Evolutionary conservation across 495 filamentous ascomycete genomes (phyloP).

Genomic region (Talaromyces thailandensis): DNA sequence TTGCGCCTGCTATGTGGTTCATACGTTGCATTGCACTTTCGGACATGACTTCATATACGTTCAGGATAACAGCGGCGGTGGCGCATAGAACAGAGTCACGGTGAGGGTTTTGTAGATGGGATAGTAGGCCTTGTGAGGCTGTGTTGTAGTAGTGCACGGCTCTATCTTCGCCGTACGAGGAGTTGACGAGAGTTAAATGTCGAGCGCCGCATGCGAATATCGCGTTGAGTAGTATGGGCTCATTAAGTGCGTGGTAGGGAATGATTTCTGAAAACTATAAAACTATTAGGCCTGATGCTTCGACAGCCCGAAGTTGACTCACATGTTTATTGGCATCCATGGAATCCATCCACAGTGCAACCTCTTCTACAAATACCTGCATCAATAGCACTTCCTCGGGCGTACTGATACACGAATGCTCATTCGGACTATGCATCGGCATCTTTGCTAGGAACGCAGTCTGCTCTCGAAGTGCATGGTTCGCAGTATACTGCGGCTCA

Average conservation of each 20-base stretch:
- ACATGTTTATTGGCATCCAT: constrained; percentile 81
- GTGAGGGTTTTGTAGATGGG: constrained; percentile 67
- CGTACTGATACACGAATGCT: constrained; percentile 51
- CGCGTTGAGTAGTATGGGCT: constrained; percentile 88
- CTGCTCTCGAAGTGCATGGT: constrained; percentile 20
- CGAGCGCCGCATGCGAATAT: constrained; percentile 83
- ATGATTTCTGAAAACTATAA: constrained; percentile 66
- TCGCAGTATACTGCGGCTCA: constrained; percentile 20
- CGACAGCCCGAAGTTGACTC: constrained; percentile 14
- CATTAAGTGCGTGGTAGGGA: constrained; percentile 69
- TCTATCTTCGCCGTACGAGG: constrained; percentile 64
- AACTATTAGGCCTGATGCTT: neutral
- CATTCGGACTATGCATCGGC: constrained; percentile 11
- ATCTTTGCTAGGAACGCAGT: constrained; percentile 15
- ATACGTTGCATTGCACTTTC: constrained; percentile 64
- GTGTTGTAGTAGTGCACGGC: constrained; percentile 75
- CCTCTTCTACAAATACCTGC: constrained; percentile 85
- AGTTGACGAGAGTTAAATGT: constrained; percentile 65
- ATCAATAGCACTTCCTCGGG: constrained; percentile 76
- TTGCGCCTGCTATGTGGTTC: constrained; percentile 80
- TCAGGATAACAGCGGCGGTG: constrained; percentile 79
- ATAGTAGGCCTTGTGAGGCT: constrained; percentile 65
- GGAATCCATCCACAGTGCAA: constrained; percentile 91
- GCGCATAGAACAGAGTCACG: constrained; percentile 81
- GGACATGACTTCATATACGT: constrained; percentile 89